Evolutionary conservation across 2,329 filamentous ascomycete species (phyloP), one percentile per base, ranked within the genome.

Genomic region (Fusarium brachygibbosum): DNA sequence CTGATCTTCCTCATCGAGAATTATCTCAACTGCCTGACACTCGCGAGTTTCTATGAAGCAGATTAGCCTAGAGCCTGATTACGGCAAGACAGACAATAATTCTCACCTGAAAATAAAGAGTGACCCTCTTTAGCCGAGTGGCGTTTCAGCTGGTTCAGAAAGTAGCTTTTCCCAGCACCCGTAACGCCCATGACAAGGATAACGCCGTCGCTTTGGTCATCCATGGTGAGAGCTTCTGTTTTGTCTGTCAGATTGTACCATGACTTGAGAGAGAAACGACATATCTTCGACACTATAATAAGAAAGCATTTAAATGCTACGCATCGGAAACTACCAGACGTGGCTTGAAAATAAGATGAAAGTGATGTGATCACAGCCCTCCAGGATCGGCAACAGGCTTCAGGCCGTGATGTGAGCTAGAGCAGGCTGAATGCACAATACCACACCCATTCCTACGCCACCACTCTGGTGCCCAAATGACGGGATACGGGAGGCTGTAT

Each of bases 111-210:
- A 17, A 4, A 48, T 1, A 48, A 11, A 3, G 52, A 55, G 6
- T 55, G 52, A 1, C 52, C 52, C 16, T 54, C 51, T 6, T 2
- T 17, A 6, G 17, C 51, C 2, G 40, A 54, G 6, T 31, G 6
- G 5, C 23, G 28, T 8, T 54, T 54, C 0, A 54, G 31, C 10
- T 38, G 52, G 9, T 55, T 55, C 0, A 55, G 13, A 6, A 55
- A 38, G n/a, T 55, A 55, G 23, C 52, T 55, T 12, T 55, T 55
- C 0, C 52, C 52, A 12, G 52, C 52, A 13, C 52, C 52, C 1
- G 52, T 55, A 16, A 48, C 52, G 19, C 52, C 52, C 52, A 55
- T 55, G 1, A 55, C 16, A 3, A 55, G 16, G 17, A 55, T 55
- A 8, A 55, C 19, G 5, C 54, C 54, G 8, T 57, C 45, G 10